Evolutionary conservation across 441 rosid genomes (phyloP).

Genomic region (Francoa sonchifolia): DNA sequence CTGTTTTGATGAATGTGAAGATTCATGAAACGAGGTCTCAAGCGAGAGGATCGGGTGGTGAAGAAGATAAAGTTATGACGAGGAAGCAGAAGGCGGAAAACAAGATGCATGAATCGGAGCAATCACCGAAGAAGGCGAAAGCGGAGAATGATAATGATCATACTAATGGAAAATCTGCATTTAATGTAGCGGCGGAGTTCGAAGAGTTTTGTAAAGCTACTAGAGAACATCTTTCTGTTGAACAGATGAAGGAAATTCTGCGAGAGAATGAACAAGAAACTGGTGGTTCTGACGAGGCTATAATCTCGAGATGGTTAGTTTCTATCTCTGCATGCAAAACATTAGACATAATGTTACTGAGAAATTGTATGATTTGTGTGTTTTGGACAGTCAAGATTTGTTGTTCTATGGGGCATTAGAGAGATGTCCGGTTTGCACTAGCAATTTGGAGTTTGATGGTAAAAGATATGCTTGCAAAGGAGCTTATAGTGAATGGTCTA

Average conservation of each 20-base stretch:
- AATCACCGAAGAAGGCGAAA: constrained; percentile 49
- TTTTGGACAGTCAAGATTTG: constrained; percentile 43
- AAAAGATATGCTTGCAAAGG: constrained; percentile 49
- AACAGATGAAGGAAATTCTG: constrained; percentile 51
- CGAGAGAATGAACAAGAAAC: constrained; percentile 46
- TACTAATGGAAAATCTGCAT: constrained; percentile 20
- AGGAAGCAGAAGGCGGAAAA: constrained; percentile 75
- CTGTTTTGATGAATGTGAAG: constrained; percentile 12
- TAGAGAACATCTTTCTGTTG: constrained; percentile 34
- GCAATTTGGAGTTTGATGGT: constrained; percentile 40
- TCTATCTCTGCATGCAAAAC: neutral
- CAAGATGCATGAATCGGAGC: constrained; percentile 39
- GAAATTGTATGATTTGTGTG: neutral
- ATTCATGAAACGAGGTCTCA: constrained; percentile 72
- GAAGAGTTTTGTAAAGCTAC: constrained; percentile 38
- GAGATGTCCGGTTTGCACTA: constrained; percentile 46
- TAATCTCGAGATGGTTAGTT: constrained; percentile 43
- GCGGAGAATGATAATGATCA: constrained; percentile 20
- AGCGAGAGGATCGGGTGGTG: constrained; percentile 28
- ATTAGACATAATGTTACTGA: neutral
- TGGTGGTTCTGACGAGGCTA: constrained; percentile 29
- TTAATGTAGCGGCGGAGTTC: constrained; percentile 25
- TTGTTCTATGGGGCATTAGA: constrained; percentile 56
- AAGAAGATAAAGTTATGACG: constrained; percentile 52
- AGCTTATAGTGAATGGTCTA: constrained; percentile 70